phyloP scores from a whole-genome alignment of 768 basidiomycete species.

The Cystofilobasidium capitatum region DNA sequence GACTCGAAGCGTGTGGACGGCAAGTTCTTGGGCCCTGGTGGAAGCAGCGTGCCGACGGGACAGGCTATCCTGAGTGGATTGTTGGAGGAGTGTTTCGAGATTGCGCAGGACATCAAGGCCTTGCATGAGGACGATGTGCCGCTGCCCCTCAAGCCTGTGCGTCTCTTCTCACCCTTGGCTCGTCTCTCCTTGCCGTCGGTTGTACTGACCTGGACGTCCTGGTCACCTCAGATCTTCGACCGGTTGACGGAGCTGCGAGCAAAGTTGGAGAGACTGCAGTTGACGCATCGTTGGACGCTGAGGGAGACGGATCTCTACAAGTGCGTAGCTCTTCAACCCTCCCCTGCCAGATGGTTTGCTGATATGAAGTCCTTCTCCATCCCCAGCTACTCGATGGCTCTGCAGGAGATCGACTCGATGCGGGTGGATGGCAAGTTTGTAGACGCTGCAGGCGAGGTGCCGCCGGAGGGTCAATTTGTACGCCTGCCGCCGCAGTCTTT shows the following conservation, averaged over 20 bases:
- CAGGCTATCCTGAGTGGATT: slow-evolving; percentile 86
- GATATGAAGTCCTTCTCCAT: not conserved
- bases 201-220: not conserved
- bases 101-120: slow-evolving; percentile 88
- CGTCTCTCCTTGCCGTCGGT: not conserved
- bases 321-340: slow-evolving; percentile 31
- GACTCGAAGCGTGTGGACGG: slow-evolving; percentile 87
- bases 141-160: slow-evolving; percentile 61
- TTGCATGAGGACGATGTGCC: slow-evolving; percentile 62
- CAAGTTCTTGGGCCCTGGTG: slow-evolving; percentile 85
- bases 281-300: slow-evolving; percentile 95
- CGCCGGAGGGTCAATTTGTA: slow-evolving; percentile 87
- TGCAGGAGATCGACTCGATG: slow-evolving; percentile 91
- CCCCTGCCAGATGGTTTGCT: not conserved
- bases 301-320: slow-evolving; percentile 55
- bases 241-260: slow-evolving; percentile 72
- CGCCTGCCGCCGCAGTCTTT: slow-evolving; percentile 35
- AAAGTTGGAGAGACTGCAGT: slow-evolving; percentile 79
- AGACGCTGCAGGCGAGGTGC: slow-evolving; percentile 76
- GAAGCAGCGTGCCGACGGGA: slow-evolving; percentile 69
- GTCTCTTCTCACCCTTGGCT: not conserved
- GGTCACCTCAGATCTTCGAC: slow-evolving; percentile 57
- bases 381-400: slow-evolving; percentile 74
- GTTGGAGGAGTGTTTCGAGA: slow-evolving; percentile 93
- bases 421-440: slow-evolving; percentile 94